Evolutionary conservation across 1,284 basidiomycete species (phyloP).

Genomic region (Thelephora terrestris): DNA sequence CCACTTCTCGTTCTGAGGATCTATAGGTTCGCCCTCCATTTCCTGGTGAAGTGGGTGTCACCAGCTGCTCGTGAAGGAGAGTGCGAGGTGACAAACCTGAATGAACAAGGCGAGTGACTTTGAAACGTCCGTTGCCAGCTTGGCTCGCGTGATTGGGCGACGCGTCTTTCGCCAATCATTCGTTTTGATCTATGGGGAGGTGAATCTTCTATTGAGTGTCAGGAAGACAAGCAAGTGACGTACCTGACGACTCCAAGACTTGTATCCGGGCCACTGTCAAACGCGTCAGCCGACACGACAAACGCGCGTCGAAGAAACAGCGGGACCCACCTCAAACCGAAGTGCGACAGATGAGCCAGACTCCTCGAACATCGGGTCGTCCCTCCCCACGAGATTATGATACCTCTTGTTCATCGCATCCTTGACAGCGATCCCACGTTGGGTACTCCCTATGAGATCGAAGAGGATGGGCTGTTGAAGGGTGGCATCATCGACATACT

Average conservation of each 20-base stretch:
- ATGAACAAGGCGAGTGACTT: slow-evolving; percentile 49
- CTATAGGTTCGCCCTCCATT: neutral
- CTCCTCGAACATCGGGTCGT: neutral
- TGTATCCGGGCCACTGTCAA: neutral
- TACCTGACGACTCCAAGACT: neutral
- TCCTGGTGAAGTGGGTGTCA: neutral
- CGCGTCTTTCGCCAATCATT: neutral
- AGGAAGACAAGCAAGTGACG: no score
- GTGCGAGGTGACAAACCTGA: slow-evolving; percentile 23
- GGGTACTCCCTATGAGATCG: no score
- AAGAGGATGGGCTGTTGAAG: no score
- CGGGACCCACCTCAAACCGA: neutral
- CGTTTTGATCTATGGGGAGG: neutral
- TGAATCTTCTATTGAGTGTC: no score
- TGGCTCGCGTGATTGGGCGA: slow-evolving; percentile 33
- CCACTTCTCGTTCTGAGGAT: neutral
- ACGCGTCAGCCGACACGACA: neutral
- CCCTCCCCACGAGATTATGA: neutral
- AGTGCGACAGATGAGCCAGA: neutral
- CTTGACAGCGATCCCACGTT: neutral
- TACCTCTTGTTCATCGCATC: neutral
- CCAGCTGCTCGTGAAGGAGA: neutral
- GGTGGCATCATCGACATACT: no score
- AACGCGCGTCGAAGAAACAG: neutral
- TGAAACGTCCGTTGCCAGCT: slow-evolving; percentile 58